Conservation (phyloP, 805 yeast genomes). For the Candida montana region DNA sequence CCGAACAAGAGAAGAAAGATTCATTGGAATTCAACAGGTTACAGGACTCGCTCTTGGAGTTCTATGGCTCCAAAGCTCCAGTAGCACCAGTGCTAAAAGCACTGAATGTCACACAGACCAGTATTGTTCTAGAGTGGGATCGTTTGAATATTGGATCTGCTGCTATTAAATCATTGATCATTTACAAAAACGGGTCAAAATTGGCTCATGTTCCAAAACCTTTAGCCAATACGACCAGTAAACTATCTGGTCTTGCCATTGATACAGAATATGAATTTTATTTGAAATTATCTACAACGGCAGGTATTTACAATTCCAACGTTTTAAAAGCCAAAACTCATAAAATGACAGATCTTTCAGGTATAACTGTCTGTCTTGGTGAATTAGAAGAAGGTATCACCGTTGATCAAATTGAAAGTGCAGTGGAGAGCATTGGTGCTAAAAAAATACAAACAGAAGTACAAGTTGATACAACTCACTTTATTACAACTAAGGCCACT, state of each 20-base stretch:
- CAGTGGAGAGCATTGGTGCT: constrained; percentile 74
- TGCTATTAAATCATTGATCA: constrained; percentile 63
- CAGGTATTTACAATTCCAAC: constrained; percentile 77
- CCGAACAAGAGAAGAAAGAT: constrained; percentile 58
- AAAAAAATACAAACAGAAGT: constrained; percentile 70
- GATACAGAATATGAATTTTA: constrained; percentile 79
- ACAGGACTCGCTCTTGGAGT: constrained; percentile 67
- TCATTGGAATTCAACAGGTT: constrained; percentile 50
- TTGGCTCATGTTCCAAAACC: constrained; percentile 85
- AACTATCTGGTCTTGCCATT: constrained; percentile 85
- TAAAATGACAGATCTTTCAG: constrained; percentile 92
- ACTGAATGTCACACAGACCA: constrained; percentile 85
- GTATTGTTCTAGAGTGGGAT: constrained; percentile 95
- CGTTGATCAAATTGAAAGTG: constrained; percentile 51
- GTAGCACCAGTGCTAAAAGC: constrained; percentile 60
- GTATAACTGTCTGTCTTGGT: constrained; percentile 89
- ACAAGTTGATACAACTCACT: constrained; percentile 90
- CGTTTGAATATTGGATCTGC: constrained; percentile 79
- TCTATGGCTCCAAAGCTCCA: constrained; percentile 74
- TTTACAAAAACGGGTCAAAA: constrained; percentile 66
- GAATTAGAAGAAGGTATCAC: constrained; percentile 52
- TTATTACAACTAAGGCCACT: constrained; percentile 63
- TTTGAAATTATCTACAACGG: constrained; percentile 77
- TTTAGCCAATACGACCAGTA: constrained; percentile 68
- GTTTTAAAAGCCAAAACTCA: constrained; percentile 72